A percentile compares a stretch with the other conserved stretches of the same genome.
phyloP scores from a whole-genome alignment of 441 rosid species.

The Pelargonium fulgidum region DNA sequence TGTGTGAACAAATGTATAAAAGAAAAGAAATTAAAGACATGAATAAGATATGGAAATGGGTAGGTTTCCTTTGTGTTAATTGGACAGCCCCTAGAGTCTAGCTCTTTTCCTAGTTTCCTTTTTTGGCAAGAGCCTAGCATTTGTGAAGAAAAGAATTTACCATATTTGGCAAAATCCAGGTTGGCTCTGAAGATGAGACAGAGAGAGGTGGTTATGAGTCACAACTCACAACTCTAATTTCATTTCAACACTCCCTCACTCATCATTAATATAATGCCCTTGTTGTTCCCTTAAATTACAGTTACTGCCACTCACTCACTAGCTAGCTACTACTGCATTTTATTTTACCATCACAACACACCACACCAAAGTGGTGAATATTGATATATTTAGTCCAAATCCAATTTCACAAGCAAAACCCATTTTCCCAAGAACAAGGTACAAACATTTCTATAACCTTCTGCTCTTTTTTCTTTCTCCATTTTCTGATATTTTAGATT shows the following conservation, averaged over 20 bases:
- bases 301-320: conserved; percentile 14
- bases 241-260: not conserved
- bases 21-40: too few species aligned
- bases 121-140: conserved; percentile 15
- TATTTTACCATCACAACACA: too few species aligned
- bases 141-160: conserved; percentile 12
- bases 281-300: conserved; percentile 25
- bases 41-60: too few species aligned
- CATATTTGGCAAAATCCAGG: conserved; percentile 27
- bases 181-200: conserved; percentile 31
- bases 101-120: conserved; percentile 5
- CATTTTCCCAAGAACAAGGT: not conserved
- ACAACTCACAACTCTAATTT: conserved; percentile 15
- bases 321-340: too few species aligned
- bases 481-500: too few species aligned
- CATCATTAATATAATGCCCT: not conserved
- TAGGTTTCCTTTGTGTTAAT: too few species aligned
- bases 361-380: not conserved
- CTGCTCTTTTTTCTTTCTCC: not conserved
- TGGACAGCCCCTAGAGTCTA: too few species aligned
- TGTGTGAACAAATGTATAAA: too few species aligned
- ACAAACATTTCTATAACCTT: not conserved
- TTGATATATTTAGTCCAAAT: not conserved
- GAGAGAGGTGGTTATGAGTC: conserved; percentile 41
- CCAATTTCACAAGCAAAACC: not conserved